Evolutionary conservation across 495 filamentous ascomycete genomes (phyloP).

Genomic region (Viridothelium virens): DNA sequence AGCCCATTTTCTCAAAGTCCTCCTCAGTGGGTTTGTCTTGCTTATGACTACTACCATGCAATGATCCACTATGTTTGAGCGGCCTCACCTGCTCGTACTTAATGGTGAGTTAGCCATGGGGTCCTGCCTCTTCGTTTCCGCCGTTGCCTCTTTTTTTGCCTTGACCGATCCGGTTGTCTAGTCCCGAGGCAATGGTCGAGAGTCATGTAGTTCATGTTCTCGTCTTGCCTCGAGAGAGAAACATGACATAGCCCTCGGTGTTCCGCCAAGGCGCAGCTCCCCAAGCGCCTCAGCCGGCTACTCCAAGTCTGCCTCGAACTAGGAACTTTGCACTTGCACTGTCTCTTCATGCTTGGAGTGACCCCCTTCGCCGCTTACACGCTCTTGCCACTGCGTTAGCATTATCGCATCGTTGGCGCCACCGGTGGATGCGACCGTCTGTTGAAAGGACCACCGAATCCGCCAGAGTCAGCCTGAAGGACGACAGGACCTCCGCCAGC

Average conservation of each 20-base stretch:
- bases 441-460: neutral
- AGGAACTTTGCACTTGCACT: neutral
- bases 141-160: neutral
- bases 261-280: slow-evolving; percentile 10
- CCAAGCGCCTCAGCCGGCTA: neutral
- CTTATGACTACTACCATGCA: too few species aligned
- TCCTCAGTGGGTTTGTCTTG: too few species aligned
- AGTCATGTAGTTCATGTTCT: neutral
- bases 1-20: too few species aligned
- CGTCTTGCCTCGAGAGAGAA: neutral
- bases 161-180: neutral
- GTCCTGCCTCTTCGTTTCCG: too few species aligned
- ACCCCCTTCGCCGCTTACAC: neutral
- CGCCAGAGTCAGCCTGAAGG: neutral
- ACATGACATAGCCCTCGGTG: slow-evolving; percentile 9
- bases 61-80: too few species aligned
- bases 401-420: neutral
- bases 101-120: too few species aligned
- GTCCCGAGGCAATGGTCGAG: neutral
- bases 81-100: too few species aligned
- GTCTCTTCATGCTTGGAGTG: neutral
- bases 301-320: slow-evolving; percentile 4
- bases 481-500: neutral
- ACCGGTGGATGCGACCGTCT: neutral
- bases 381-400: neutral